A percentile compares a stretch with the other conserved stretches of the same genome.
These are phyloP conservation scores for Plasmodium sp. DNA, from an alignment of 169 alveolate genomes.

Conservation along the genomic window DNA sequence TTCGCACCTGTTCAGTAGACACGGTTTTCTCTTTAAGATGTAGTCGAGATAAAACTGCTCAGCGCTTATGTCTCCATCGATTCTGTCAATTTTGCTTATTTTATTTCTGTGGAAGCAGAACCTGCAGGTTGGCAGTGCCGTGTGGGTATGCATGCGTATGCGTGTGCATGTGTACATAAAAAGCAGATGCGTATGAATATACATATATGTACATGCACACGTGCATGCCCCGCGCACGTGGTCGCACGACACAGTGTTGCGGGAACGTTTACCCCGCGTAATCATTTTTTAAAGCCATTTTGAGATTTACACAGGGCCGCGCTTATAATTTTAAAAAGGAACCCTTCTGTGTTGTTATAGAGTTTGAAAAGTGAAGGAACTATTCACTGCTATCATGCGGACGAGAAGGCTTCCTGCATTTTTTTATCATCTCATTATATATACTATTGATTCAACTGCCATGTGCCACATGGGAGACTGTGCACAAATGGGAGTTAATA, in stretches of 20 bases:
- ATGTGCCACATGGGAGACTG: neutral
- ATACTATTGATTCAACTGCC: neutral
- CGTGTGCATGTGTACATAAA: neutral
- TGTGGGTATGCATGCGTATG: neutral
- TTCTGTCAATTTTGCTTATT: conserved; percentile 43
- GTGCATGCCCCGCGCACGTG: neutral
- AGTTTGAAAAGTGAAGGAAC: neutral
- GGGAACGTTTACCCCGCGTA: conserved; percentile 28
- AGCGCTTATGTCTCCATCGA: conserved; percentile 52
- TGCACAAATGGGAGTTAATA: neutral
- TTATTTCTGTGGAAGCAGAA: conserved; percentile 67
- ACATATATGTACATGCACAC: neutral
- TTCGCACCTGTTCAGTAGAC: conserved; percentile 49
- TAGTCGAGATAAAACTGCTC: conserved; percentile 59
- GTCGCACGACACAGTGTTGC: neutral
- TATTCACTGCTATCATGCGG: neutral
- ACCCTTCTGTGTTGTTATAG: neutral
- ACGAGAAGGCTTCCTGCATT: neutral
- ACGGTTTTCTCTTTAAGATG: conserved; percentile 69
- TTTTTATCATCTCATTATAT: neutral
- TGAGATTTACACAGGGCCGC: neutral
- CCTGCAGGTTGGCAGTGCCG: conserved; percentile 4
- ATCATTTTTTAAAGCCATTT: conserved; percentile 48
- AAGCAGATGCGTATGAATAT: neutral
- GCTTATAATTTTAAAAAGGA: neutral